Base-by-base conservation (phyloP, 2,329 filamentous ascomycete genomes). In the Fusarium subtropicale region DNA sequence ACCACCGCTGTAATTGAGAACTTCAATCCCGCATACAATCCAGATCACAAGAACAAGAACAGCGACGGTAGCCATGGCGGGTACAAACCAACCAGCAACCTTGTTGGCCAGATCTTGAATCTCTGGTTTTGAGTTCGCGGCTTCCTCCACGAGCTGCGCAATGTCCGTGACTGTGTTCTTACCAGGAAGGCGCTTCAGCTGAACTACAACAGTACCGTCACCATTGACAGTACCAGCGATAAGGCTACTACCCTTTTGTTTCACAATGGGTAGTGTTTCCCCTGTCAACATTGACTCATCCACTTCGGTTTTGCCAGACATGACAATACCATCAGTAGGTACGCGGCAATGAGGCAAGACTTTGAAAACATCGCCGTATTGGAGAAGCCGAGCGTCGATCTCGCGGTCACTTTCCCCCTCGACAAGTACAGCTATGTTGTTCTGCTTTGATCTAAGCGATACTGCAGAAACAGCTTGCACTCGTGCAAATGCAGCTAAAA, bases 131-230 rank as follows among this genome's bases (percentile, higher is more conserved):
- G 84, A 83, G n/a, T 85, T 78, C n/a, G 85, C 82, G 0, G 88
- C 87, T 39, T 88, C 81, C 41, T 90, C 86, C 0, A 91, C 88
- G 72, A 91, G 80, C 1, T 78, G 78, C 1, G 87, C 87, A 64
- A 91, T 90, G 24, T 82, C 80, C 34, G 81, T 86, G 56, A 91
- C 85, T 53, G 90, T 91, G 56, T 90, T 86, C 38, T 85, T 82
- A 1, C 86, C 84, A 4, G 78, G 60, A 0, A 91, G 78, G 7
- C 83, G 83, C 2, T 79, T 87, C 34, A 91, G 68, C 11, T 77
- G 78, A 30, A 86, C 82, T 12, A 78, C 76, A 1, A 91, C 71
- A 3, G 76, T 74, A 2, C 88, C 86, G 3, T 82, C 79, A 2
- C 86, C 84, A 18, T 64, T 64, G 0, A 64, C 44, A 34, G 58